phyloP scores from a whole-genome alignment of 1,139 yeast species.

The Cylindricascospora bacillispora region DNA sequence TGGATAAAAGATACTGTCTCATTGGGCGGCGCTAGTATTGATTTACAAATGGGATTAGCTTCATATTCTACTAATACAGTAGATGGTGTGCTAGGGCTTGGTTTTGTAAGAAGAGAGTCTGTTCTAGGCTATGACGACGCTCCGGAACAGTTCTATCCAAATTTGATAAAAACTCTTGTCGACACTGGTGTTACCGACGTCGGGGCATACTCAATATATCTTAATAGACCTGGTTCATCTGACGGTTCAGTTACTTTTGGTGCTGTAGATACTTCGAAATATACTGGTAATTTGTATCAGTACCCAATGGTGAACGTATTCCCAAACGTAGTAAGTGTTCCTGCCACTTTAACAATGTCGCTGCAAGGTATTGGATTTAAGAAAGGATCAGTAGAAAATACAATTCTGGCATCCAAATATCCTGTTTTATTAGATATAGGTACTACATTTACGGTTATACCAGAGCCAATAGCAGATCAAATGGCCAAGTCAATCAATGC shows the following conservation, averaged over 20 bases:
- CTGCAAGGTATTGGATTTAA: slow-evolving; percentile 30
- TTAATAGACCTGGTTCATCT: slow-evolving; percentile 27
- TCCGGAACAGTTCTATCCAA: slow-evolving; percentile 31
- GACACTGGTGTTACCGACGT: slow-evolving; percentile 38
- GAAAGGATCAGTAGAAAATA: slow-evolving; percentile 19
- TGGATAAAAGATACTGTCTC: slow-evolving; percentile 16
- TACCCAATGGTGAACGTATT: slow-evolving; percentile 33
- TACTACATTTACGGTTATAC: slow-evolving; percentile 46
- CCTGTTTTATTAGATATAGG: slow-evolving; percentile 59
- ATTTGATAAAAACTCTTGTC: slow-evolving; percentile 45
- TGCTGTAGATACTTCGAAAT: slow-evolving; percentile 40
- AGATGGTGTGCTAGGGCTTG: slow-evolving; percentile 20
- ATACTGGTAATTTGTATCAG: slow-evolving; percentile 32
- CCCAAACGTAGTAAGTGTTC: slow-evolving; percentile 13
- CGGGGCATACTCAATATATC: slow-evolving; percentile 41
- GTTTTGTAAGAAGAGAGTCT: slow-evolving; percentile 18
- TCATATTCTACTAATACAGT: slow-evolving; percentile 13
- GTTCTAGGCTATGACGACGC: slow-evolving; percentile 13
- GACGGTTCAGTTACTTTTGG: slow-evolving; percentile 41
- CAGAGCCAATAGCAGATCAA: slow-evolving; percentile 29
- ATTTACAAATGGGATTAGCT: slow-evolving; percentile 19
- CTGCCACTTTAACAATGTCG: slow-evolving; percentile 35
- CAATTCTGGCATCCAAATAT: slow-evolving; percentile 18
- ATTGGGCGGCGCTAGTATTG: slow-evolving; percentile 8
- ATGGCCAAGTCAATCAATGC: slow-evolving; percentile 33